These are phyloP conservation scores for Dothideomycetidae sp. DNA, from an alignment of 2,329 filamentous ascomycete species.

Conservation along the genomic window DNA sequence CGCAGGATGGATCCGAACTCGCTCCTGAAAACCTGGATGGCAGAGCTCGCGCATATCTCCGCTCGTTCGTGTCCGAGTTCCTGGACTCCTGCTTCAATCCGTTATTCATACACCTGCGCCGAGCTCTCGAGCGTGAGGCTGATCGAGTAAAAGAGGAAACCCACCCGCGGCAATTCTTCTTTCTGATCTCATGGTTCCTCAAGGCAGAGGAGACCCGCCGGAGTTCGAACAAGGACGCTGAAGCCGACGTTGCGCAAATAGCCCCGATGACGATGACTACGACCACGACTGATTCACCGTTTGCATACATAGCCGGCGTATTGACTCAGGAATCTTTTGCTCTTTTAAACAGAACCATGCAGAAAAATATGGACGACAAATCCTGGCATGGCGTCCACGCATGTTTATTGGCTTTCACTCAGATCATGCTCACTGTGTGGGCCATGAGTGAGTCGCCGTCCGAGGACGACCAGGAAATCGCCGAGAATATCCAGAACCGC, in stretches of 20 bases:
- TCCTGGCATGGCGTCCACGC: slow-evolving; percentile 77
- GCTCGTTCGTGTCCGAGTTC: slow-evolving; percentile 80
- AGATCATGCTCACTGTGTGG: slow-evolving; percentile 74
- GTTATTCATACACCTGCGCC: slow-evolving; percentile 65
- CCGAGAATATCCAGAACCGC: slow-evolving; percentile 88
- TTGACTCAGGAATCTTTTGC: slow-evolving; percentile 94
- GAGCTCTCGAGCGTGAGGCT: slow-evolving; percentile 79
- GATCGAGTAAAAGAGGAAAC: slow-evolving; percentile 57
- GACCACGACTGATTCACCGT: slow-evolving; percentile 51
- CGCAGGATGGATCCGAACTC: slow-evolving; percentile 53
- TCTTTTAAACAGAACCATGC: slow-evolving; percentile 69
- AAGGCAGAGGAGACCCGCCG: slow-evolving; percentile 61
- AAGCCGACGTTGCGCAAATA: slow-evolving; percentile 14
- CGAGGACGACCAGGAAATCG: slow-evolving; percentile 94
- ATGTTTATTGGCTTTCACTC: slow-evolving; percentile 85
- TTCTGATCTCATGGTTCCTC: slow-evolving; percentile 83
- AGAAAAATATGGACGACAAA: slow-evolving; percentile 64
- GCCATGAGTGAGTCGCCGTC: slow-evolving; percentile 74
- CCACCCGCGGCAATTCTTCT: slow-evolving; percentile 79
- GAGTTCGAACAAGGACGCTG: slow-evolving; percentile 34
- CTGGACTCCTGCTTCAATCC: slow-evolving; percentile 93
- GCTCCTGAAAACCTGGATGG: slow-evolving; percentile 56
- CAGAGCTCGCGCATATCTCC: slow-evolving; percentile 61
- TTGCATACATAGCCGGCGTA: slow-evolving; percentile 74
- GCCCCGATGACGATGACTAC: slow-evolving; percentile 21